Conservation (phyloP, 148 eudicot species). For the Euryodendron excelsum region DNA sequence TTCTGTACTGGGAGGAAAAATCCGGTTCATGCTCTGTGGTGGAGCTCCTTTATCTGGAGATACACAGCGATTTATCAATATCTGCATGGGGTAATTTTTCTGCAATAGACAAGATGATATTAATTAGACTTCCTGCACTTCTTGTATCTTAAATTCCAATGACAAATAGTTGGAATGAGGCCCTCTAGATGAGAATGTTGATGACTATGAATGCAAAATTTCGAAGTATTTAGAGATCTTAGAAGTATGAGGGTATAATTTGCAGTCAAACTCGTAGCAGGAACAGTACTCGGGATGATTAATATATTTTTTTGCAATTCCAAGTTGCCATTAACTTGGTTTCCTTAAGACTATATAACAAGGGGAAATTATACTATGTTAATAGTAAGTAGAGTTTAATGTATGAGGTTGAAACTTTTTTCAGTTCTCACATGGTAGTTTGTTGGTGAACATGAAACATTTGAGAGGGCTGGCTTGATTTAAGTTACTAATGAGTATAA, state of each 20-base stretch:
- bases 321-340: background rate
- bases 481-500: background rate
- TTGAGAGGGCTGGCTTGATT: background rate
- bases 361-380: background rate
- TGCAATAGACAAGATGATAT: background rate
- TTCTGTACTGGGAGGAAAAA: constrained; percentile 82
- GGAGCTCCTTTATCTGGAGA: constrained; percentile 96
- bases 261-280: background rate
- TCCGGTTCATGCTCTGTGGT: constrained; percentile 94
- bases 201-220: background rate
- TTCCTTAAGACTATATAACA: background rate
- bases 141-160: background rate
- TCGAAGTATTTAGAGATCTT: background rate
- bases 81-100: constrained; percentile 85
- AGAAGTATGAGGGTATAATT: background rate
- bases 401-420: background rate
- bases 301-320: background rate
- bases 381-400: background rate
- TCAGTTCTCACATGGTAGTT: background rate
- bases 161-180: background rate
- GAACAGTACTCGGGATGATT: background rate
- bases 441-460: background rate
- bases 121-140: background rate
- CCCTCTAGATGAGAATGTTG: background rate
- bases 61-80: constrained; percentile 84